These are phyloP conservation scores for Syzygium aqueum DNA, from an alignment of 345 rosid species.

Conservation along the genomic window DNA sequence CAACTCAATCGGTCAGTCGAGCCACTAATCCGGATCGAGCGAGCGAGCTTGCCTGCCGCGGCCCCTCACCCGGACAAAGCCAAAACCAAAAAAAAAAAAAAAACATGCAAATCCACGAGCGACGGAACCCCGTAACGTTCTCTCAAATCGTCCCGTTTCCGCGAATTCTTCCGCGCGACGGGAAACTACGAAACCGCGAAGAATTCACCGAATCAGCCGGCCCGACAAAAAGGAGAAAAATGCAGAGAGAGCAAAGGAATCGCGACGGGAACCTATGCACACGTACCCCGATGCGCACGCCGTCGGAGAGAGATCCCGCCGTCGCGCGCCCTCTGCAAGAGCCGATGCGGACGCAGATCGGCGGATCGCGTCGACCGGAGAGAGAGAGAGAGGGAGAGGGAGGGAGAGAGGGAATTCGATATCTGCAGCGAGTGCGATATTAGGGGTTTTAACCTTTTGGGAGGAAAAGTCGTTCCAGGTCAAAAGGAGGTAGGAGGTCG, in stretches of 20 bases:
- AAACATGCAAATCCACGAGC: neutral
- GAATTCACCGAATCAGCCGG: neutral
- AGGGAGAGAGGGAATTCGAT: neutral
- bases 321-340: neutral
- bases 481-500: neutral
- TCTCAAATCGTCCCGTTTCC: neutral
- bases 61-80: neutral
- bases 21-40: neutral
- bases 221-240: neutral
- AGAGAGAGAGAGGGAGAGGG: neutral
- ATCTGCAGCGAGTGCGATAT: neutral
- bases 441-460: neutral
- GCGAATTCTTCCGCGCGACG: neutral
- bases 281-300: neutral
- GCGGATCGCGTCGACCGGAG: neutral
- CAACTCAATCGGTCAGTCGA: neutral
- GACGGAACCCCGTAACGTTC: neutral
- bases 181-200: neutral
- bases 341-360: neutral
- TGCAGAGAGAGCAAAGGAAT: neutral
- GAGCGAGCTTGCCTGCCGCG: neutral
- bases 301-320: neutral
- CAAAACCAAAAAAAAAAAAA: neutral
- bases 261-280: neutral
- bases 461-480: neutral